Percentiles rank a stretch among this genome's conserved stretches.
Evolutionary conservation across 225 moss, liverwort and hornwort genomes (phyloP).

Genomic region (Asterella californica): DNA sequence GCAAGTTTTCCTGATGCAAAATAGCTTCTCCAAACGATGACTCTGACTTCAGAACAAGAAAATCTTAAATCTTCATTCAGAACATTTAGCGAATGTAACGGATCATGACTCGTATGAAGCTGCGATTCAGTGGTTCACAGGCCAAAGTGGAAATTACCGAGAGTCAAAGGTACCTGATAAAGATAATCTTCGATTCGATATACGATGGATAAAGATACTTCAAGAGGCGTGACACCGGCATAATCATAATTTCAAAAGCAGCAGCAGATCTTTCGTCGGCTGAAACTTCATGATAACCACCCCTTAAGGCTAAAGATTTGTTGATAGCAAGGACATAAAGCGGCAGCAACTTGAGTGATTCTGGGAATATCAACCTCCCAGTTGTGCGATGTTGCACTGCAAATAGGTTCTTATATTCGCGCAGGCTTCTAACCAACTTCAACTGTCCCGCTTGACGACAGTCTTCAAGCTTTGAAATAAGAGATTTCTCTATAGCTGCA

Average conservation of each 20-base stretch:
- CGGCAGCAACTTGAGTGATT: constrained; percentile 79
- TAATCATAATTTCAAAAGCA: constrained; percentile 82
- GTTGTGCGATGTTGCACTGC: constrained; percentile 76
- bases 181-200: constrained; percentile 80
- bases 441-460: constrained; percentile 64
- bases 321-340: constrained; percentile 80
- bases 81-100: background rate
- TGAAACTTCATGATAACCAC: constrained; percentile 66
- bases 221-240: constrained; percentile 62
- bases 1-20: background rate
- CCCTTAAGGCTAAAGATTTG: constrained; percentile 79
- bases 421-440: constrained; percentile 72
- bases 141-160: background rate
- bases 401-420: constrained; percentile 84
- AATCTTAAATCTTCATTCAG: too few species aligned
- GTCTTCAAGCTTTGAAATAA: constrained; percentile 64
- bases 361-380: constrained; percentile 85
- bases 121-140: background rate
- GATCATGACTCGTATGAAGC: background rate
- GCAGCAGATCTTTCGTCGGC: constrained; percentile 85
- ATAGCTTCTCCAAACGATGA: background rate
- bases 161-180: constrained; percentile 51
- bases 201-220: constrained; percentile 75
- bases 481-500: constrained; percentile 82
- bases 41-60: too few species aligned